A percentile compares a stretch with the other conserved stretches of the same genome.
Conservation (phyloP, 2,329 filamentous ascomycete genomes). For the Ophiocordyceps polyrhachis-furcata region DNA sequence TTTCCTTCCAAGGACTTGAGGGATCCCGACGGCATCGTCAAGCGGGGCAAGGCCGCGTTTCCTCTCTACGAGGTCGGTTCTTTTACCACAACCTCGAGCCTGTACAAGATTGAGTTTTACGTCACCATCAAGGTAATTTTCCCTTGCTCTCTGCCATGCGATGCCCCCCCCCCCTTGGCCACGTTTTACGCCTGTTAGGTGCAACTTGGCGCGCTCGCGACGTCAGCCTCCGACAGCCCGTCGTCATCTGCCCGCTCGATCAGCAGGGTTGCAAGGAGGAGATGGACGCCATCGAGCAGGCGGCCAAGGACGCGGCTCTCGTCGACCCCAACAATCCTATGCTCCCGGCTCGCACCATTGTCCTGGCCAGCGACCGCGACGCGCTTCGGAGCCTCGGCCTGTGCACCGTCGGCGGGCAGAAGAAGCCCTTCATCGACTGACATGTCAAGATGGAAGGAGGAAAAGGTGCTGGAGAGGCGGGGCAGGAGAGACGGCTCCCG, state of each 20-base stretch:
- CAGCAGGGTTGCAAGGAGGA: constrained; percentile 94
- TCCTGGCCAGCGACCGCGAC: constrained; percentile 56
- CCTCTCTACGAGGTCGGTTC: constrained; percentile 75
- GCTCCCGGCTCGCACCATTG: constrained; percentile 70
- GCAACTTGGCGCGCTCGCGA: constrained; percentile 71
- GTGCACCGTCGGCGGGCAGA: constrained; percentile 44
- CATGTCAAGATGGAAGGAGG: background rate
- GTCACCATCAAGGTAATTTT: constrained; percentile 78
- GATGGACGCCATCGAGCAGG: constrained; percentile 95
- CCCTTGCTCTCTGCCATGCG: too few relatives aligned
- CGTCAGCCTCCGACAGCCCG: constrained; percentile 74
- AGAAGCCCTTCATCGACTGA: constrained; percentile 47
- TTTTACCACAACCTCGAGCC: constrained; percentile 81
- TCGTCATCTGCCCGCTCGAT: constrained; percentile 89
- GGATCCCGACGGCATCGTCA: constrained; percentile 74
- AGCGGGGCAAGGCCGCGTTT: constrained; percentile 69
- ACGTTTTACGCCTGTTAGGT: constrained; percentile 36
- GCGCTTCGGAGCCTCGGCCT: constrained; percentile 41
- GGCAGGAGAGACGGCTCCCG: background rate
- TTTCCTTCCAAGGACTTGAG: constrained; percentile 81
- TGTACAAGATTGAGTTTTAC: constrained; percentile 98
- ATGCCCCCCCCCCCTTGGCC: too few relatives aligned
- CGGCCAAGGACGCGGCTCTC: constrained; percentile 77
- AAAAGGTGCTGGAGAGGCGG: background rate
- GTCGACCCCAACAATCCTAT: constrained; percentile 81